Evolutionary conservation across 2,329 filamentous ascomycete species (phyloP), one percentile per base, ranked within the genome.

Genomic region (Chaetomiaceae sp.): DNA sequence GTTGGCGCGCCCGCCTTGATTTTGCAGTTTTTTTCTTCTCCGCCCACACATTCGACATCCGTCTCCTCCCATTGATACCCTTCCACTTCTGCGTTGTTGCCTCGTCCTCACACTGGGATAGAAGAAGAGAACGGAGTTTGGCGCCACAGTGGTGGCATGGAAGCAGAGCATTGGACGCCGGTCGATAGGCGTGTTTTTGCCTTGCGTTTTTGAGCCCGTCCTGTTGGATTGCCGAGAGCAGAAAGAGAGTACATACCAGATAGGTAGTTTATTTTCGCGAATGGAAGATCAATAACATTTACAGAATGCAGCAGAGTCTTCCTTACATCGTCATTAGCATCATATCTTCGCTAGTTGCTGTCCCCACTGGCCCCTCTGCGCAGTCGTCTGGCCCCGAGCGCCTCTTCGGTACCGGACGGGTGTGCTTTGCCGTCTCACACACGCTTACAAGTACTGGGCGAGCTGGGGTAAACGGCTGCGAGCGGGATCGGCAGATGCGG

Each of bases 31-130:
- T n/a, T n/a, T n/a, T n/a, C n/a, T n/a, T n/a, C n/a, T n/a, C n/a
- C n/a, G n/a, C n/a, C n/a, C n/a, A n/a, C n/a, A n/a, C n/a, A n/a
- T n/a, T n/a, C n/a, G n/a, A n/a, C n/a, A n/a, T n/a, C n/a, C n/a
- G 39, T 36, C 29, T 47, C 15, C 48, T 42, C 40, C 29, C 40
- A 39, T 47, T 34, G 38, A 46, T 56, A 48, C 41, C 48, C 41
- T 15, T 38, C 10, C 35, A 5, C 38, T 35, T 19, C n/a, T 34
- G 8, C 32, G 7, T 29, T 34, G 9, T 14, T 27, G 22, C 22
- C n/a, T 35, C 5, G 15, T 35, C 15, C 8, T 38, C 30, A 2
- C 18, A 7, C 20, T 29, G 15, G 44, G 33, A 27, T 36, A 27
- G 20, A 45, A 24, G 7, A 24, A 8, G 19, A 19, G 24, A 24